phyloP scores from a whole-genome alignment of 1,284 basidiomycete genomes.

The Afroboletus lepidellus region DNA sequence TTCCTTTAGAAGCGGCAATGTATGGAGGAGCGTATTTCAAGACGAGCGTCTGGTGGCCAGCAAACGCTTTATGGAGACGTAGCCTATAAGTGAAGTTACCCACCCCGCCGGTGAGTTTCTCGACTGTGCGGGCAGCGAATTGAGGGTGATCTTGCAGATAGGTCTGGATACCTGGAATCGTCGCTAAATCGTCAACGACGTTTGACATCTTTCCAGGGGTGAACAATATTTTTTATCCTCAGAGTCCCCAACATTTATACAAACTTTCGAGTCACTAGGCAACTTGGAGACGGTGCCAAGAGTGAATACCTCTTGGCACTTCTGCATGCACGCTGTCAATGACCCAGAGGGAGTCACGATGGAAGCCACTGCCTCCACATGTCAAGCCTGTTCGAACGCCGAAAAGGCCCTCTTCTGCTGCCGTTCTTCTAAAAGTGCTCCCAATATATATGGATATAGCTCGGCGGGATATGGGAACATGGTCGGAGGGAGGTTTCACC shows the following conservation, averaged over 20 bases:
- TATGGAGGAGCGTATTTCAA: constrained; percentile 58
- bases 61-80: constrained; percentile 38
- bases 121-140: constrained; percentile 38
- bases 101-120: constrained; percentile 46
- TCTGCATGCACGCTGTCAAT: no score
- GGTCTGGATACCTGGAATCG: constrained; percentile 33
- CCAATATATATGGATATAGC: no score
- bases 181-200: constrained; percentile 33
- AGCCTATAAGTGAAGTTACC: constrained; percentile 57
- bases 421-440: no score
- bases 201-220: constrained; percentile 15
- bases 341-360: no score
- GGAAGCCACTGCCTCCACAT: no score
- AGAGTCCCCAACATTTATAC: constrained; percentile 5
- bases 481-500: no score
- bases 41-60: constrained; percentile 45
- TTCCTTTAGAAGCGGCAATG: constrained; percentile 19
- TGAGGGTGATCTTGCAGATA: constrained; percentile 39
- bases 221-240: background rate
- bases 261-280: constrained; percentile 9
- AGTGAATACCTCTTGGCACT: no score
- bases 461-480: no score
- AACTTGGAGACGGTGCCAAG: constrained; percentile 18
- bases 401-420: no score
- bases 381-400: no score